These are phyloP conservation scores for Cytospora paraplurivora DNA, from an alignment of 2,329 filamentous ascomycete species.

Conservation along the genomic window DNA sequence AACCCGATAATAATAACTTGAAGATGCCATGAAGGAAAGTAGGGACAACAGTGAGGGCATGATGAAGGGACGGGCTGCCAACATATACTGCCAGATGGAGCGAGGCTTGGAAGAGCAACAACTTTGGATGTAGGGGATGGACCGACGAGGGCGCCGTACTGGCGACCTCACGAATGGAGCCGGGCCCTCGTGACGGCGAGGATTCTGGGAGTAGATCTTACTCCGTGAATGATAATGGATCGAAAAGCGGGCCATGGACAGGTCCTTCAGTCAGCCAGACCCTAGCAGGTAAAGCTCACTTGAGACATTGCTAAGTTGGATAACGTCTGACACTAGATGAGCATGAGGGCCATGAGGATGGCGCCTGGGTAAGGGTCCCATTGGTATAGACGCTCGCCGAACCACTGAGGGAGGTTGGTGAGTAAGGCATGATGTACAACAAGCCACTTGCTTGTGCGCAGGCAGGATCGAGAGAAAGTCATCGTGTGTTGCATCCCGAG, in stretches of 20 bases:
- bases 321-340: slow-evolving; percentile 18
- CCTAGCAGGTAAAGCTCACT: slow-evolving; percentile 22
- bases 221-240: slow-evolving; percentile 12
- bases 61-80: slow-evolving; percentile 7
- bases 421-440: background rate
- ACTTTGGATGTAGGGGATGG: slow-evolving; percentile 18
- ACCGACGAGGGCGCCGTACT: slow-evolving; percentile 14
- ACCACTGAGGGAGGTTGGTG: background rate
- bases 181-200: slow-evolving; percentile 8
- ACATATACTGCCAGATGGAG: slow-evolving; percentile 17
- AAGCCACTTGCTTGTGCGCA: slow-evolving; percentile 6
- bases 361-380: background rate
- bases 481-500: slow-evolving; percentile 1
- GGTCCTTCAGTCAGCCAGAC: slow-evolving; percentile 26
- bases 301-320: slow-evolving; percentile 23
- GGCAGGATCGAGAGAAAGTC: background rate
- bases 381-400: slow-evolving; percentile 2
- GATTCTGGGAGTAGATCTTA: slow-evolving; percentile 23
- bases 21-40: slow-evolving; percentile 4
- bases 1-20: background rate
- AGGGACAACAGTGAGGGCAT: slow-evolving; percentile 4
- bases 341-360: slow-evolving; percentile 11
- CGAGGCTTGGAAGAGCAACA: background rate
- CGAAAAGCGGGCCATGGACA: slow-evolving; percentile 17
- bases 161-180: slow-evolving; percentile 4